Evolutionary conservation across 2,329 filamentous ascomycete genomes (phyloP).

Genomic region (Exophiala viscosa): DNA sequence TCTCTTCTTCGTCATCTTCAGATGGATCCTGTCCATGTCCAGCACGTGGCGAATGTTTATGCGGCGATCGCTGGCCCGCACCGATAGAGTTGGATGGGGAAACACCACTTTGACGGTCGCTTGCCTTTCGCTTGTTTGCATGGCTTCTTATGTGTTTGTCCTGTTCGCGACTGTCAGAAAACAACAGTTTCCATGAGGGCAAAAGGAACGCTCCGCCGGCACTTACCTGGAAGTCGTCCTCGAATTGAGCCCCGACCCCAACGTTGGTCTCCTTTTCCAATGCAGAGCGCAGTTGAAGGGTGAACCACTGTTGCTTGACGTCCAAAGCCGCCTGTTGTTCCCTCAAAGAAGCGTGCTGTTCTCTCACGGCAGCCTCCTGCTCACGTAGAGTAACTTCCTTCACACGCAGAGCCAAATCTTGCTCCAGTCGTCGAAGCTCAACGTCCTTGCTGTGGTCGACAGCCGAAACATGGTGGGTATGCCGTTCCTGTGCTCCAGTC

Average conservation of each 20-base stretch:
- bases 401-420: constrained; percentile 20
- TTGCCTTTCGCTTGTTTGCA: constrained; percentile 25
- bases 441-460: constrained; percentile 13
- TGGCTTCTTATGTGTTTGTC: constrained; percentile 11
- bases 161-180: constrained; percentile 1
- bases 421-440: constrained; percentile 19
- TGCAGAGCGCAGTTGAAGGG: constrained; percentile 19
- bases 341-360: constrained; percentile 20
- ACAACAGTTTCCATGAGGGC: background rate
- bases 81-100: constrained; percentile 11
- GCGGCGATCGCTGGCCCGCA: constrained; percentile 9
- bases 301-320: constrained; percentile 18
- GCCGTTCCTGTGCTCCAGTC: background rate
- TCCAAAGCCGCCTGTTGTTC: constrained; percentile 20
- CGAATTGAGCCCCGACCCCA: constrained; percentile 23
- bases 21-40: constrained; percentile 6
- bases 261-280: constrained; percentile 12
- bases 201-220: background rate
- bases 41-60: constrained; percentile 10
- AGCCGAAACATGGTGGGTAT: background rate
- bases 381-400: constrained; percentile 23
- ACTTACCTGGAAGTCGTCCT: constrained; percentile 13
- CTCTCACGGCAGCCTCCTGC: constrained; percentile 20
- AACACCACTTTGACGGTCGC: constrained; percentile 2
- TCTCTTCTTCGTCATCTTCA: constrained; percentile 23